Evolutionary conservation across 768 basidiomycete species (phyloP), one percentile per base, ranked within the genome.

Genomic region (Mrakia frigida): DNA sequence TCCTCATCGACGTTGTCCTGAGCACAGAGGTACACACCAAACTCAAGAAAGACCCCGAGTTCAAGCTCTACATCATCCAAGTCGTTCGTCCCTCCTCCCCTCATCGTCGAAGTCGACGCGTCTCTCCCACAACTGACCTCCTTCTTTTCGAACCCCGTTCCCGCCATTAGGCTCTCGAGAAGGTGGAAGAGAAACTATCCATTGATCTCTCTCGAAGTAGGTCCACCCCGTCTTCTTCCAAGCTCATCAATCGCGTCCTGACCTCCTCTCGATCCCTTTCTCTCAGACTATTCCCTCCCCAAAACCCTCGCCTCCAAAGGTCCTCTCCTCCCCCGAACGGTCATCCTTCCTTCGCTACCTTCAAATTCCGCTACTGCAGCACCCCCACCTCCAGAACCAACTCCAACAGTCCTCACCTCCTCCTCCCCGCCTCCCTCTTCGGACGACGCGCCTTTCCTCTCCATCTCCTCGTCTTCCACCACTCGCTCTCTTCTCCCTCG

Each of bases 31-130:
- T 77, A 14, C 39, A 60, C 33, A 50, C 37, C 14, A 60, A 52
- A 31, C 59, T 71, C n/a, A 73, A 68, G 53, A 43, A 61, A 6
- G 70, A 77, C 28, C 25, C 63, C 2, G 43, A 72, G 35, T 77
- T 67, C 71, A 77, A 77, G 56, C 76, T 73, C 14, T 73, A 67
- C 65, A 61, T 77, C 37, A 73, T 77, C n/a, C 70, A 77, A 52
- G 43, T 73, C 53, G 76, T 73, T 37, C n/a, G 70, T 56, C 53
- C 33, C 6, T 4, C 18, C 33, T 31, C 28, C 25, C 23, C 25
- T 41, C 65, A 9, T n/a, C 6, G 14, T 50, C 46, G 46, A 18
- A n/a, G n/a, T n/a, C 65, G 65, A 68, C 65, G 65, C 35, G 39
- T 68, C 28, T n/a, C 16, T 33, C 39, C 23, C 2, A n/a, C 16